A percentile compares a stretch with the other conserved stretches of the same genome.
These are phyloP conservation scores for Skeletonema marinoi DNA, from an alignment of 108 stramenopile genomes.

Conservation along the genomic window DNA sequence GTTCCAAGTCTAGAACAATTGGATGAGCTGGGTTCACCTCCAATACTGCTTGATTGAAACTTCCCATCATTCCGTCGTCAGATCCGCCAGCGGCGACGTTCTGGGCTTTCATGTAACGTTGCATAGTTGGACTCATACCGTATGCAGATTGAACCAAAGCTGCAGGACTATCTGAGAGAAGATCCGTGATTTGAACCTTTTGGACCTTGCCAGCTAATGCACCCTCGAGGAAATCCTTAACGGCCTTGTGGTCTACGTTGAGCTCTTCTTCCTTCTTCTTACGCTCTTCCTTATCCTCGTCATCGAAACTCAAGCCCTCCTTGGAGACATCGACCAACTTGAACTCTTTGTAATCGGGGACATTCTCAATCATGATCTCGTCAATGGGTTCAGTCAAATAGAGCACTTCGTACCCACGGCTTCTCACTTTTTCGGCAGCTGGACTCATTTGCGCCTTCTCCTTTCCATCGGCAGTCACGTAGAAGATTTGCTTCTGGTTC, in stretches of 20 bases:
- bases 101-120: conserved; percentile 96
- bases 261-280: conserved; percentile 90
- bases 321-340: conserved; percentile 92
- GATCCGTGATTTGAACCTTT: conserved; percentile 87
- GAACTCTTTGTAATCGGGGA: conserved; percentile 82
- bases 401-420: conserved; percentile 92
- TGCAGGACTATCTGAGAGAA: conserved; percentile 89
- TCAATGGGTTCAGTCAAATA: conserved; percentile 95
- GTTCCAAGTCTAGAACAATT: conserved; percentile 81
- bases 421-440: conserved; percentile 88
- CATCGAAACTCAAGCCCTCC: conserved; percentile 86
- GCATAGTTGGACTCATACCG: conserved; percentile 98
- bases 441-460: conserved; percentile 84
- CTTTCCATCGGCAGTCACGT: conserved; percentile 93
- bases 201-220: conserved; percentile 81
- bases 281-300: conserved; percentile 87
- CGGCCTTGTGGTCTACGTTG: conserved; percentile 60
- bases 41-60: conserved; percentile 89
- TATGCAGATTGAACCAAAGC: conserved; percentile 95
- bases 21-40: conserved; percentile 96
- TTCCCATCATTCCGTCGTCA: conserved; percentile 54
- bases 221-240: conserved; percentile 85
- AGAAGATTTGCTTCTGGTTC: conserved; percentile 93
- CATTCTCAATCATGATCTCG: conserved; percentile 93
- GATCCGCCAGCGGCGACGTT: conserved; percentile 89